phyloP scores from a whole-genome alignment of 192 early-diverging fungal genomes.

The Backusella parvicylindrica region DNA sequence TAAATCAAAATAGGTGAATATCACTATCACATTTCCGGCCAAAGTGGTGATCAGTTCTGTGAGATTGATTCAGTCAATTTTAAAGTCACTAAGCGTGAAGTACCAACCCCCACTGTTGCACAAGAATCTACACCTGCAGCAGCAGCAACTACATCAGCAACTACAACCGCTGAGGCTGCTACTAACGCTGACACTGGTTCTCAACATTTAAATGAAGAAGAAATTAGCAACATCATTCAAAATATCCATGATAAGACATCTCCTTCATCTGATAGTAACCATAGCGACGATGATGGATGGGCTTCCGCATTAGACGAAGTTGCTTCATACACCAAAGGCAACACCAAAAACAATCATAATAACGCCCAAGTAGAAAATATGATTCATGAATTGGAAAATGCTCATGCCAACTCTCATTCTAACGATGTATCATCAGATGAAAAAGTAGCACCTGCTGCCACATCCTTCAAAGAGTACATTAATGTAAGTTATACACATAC shows the following conservation, averaged over 20 bases:
- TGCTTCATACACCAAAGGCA: background rate
- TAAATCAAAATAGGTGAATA: background rate
- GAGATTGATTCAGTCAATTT: constrained; percentile 15
- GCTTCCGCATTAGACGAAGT: constrained; percentile 1
- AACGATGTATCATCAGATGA: background rate
- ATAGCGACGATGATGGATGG: background rate
- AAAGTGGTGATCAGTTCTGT: background rate
- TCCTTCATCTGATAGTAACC: background rate
- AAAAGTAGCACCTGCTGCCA: too few species aligned
- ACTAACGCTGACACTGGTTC: background rate
- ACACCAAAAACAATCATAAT: background rate
- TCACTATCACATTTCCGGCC: constrained; percentile 11
- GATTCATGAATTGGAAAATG: background rate
- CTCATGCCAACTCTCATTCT: background rate
- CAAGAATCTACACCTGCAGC: background rate
- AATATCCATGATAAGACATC: background rate
- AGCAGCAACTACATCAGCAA: background rate
- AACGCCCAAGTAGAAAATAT: background rate
- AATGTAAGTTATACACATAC: background rate
- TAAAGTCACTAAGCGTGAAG: constrained; percentile 8
- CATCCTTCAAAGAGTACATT: constrained; percentile 3
- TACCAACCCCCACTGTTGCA: background rate
- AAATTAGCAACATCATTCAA: constrained; percentile 1
- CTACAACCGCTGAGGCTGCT: background rate
- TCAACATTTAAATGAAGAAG: background rate